Conservation (phyloP, 164 flowering plant species). For the Vitis riparia region DNA sequence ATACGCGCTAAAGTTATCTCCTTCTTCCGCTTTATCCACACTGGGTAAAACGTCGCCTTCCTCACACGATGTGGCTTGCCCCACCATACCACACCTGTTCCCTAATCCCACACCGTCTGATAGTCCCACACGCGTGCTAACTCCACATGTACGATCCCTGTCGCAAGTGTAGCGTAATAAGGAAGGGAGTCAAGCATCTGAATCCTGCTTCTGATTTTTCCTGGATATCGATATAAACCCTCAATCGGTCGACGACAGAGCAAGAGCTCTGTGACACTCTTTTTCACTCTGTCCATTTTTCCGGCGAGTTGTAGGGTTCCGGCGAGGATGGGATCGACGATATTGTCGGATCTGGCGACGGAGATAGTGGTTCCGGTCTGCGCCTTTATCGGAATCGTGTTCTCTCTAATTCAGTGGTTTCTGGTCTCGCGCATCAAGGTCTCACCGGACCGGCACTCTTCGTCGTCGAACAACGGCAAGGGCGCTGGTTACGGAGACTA, state of each 20-base stretch:
- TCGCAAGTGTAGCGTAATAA: too few relatives aligned
- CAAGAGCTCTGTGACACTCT: not conserved
- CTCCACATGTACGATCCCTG: not conserved
- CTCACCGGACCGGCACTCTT: slow-evolving; percentile 36
- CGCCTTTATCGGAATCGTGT: slow-evolving; percentile 65
- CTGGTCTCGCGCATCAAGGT: slow-evolving; percentile 64
- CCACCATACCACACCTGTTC: not conserved
- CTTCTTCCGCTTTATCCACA: not conserved
- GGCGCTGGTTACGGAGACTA: slow-evolving; percentile 50
- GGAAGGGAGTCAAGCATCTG: too few relatives aligned
- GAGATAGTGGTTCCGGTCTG: slow-evolving; percentile 72
- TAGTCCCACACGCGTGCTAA: not conserved
- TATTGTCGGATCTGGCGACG: slow-evolving; percentile 59
- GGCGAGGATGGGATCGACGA: slow-evolving; percentile 19
- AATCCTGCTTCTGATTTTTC: too few relatives aligned
- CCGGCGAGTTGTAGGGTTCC: slow-evolving; percentile 5
- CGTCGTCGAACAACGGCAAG: slow-evolving; percentile 33
- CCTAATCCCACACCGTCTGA: not conserved
- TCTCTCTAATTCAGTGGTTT: slow-evolving; percentile 73
- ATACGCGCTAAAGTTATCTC: slow-evolving; percentile 4
- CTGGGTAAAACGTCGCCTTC: not conserved
- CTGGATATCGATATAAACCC: too few relatives aligned
- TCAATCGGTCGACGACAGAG: too few relatives aligned
- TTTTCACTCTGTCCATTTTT: not conserved
- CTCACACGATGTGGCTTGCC: not conserved